Evolutionary conservation across 371 early-diverging fungal species (phyloP), one percentile per base, ranked within the genome.

Genomic region (Lichtheimia ramosa): DNA sequence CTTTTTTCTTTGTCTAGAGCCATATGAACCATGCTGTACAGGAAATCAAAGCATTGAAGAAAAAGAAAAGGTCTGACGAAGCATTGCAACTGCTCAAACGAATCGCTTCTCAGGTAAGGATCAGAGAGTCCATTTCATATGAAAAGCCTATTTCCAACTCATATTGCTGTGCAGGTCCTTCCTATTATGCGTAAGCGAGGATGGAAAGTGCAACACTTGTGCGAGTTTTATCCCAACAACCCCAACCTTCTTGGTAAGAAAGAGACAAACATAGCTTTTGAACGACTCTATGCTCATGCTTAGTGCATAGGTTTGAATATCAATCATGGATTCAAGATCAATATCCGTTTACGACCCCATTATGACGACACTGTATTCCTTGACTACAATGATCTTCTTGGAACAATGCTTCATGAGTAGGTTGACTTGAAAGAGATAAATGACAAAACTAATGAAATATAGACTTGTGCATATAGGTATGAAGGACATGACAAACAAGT

Each of bases 361-460:
- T 63, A 65, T 54, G 81, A 84, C 51, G 74, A 77, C 15, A 63
- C 54, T 1, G 14, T 42, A 21, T 88, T 89, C 73, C 63, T 80
- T 8, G 77, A 80, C 20, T 81, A 82, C 25, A 73, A 85, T 52
- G 76, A 75, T 55, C 64, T 88, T 18, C 57, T 89, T n/a, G 88
- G 87, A 12, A 86, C 89, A 0, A 75, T 86, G 75, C 70, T 89
- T 46, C 89, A 89, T 61, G 89, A 87, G 81, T 82, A 70, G 61
- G 69, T 51, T n/a, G n/a, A 25, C 8, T 27, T 34, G 6, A 10
- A 34, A 34, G 6, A 10, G 34, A 8, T 34, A 28, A 5, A 28
- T 5, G 28, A 34, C 34, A 8, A 34, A 34, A 8, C 34, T 34
- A 34, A 34, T 34, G 34, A 8, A 27, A 34, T 10, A 7, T 51